A percentile compares a stretch with the other conserved stretches of the same genome.
phyloP scores from a whole-genome alignment of 2,329 filamentous ascomycete species.

The Colletotrichum tropicicola region DNA sequence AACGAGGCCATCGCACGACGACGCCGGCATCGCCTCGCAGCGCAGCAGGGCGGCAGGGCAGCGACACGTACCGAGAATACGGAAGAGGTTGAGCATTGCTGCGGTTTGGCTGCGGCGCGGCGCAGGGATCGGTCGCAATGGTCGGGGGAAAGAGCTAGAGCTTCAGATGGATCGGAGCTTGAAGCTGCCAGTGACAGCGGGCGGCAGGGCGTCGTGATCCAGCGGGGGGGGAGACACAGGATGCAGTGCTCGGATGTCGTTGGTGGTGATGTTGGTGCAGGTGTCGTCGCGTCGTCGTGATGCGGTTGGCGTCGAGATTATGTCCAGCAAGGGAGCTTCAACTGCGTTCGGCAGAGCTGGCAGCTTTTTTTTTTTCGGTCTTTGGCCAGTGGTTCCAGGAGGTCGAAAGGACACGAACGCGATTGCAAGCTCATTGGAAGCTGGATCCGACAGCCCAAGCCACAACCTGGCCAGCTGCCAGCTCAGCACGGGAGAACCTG shows the following conservation, averaged over 20 bases:
- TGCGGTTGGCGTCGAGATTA: not conserved
- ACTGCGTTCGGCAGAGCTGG: slow-evolving; percentile 19
- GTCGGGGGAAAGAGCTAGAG: not conserved
- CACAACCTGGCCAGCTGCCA: slow-evolving; percentile 16
- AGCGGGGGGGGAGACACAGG: too few species aligned
- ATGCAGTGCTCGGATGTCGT: not conserved
- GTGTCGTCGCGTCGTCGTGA: slow-evolving; percentile 2
- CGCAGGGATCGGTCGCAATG: slow-evolving; percentile 5
- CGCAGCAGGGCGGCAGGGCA: not conserved
- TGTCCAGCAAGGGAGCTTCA: slow-evolving; percentile 18
- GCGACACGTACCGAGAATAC: slow-evolving; percentile 59
- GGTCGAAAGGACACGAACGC: slow-evolving; percentile 37
- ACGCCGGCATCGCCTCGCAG: not conserved
- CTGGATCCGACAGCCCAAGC: slow-evolving; percentile 16
- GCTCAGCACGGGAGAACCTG: not conserved
- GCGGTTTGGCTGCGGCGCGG: slow-evolving; percentile 32
- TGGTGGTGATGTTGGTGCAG: not conserved
- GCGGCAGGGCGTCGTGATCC: not conserved
- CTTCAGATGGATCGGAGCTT: slow-evolving; percentile 21
- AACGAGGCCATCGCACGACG: slow-evolving; percentile 13
- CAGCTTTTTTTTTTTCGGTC: slow-evolving; percentile 1
- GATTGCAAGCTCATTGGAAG: slow-evolving; percentile 35
- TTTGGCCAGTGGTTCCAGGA: slow-evolving; percentile 8
- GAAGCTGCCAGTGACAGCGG: slow-evolving; percentile 25
- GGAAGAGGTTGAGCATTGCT: slow-evolving; percentile 67